phyloP scores from a whole-genome alignment of 179 eudicot genomes.

The Beta lomatogona region DNA sequence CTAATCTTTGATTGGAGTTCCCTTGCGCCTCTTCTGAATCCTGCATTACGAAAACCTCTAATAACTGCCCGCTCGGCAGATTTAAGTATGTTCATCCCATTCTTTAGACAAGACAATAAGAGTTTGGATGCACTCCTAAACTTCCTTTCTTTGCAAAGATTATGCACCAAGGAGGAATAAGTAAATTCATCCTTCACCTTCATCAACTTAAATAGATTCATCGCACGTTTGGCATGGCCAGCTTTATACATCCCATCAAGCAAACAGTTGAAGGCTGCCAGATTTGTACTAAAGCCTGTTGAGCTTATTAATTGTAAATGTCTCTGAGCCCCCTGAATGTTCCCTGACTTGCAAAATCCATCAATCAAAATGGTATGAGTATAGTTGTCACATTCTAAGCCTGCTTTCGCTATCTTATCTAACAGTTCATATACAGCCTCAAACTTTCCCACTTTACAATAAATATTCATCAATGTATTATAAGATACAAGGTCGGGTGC shows the following conservation, averaged over 20 bases:
- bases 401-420: constrained; percentile 54
- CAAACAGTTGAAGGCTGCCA: constrained; percentile 66
- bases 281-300: constrained; percentile 45
- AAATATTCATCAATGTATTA: constrained; percentile 69
- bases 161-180: constrained; percentile 72
- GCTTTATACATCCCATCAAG: constrained; percentile 60
- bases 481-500: constrained; percentile 59
- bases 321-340: constrained; percentile 50
- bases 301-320: constrained; percentile 47
- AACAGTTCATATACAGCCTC: constrained; percentile 55
- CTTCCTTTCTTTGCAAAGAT: constrained; percentile 65
- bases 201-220: constrained; percentile 58
- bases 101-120: constrained; percentile 56
- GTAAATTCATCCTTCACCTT: constrained; percentile 70
- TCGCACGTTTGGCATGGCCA: constrained; percentile 56
- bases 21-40: constrained; percentile 44
- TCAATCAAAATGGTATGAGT: constrained; percentile 71
- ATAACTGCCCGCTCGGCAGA: constrained; percentile 65
- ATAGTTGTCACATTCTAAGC: constrained; percentile 58
- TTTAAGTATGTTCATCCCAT: constrained; percentile 49
- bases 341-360: constrained; percentile 68
- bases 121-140: constrained; percentile 61
- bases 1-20: constrained; percentile 48
- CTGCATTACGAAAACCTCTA: constrained; percentile 51
- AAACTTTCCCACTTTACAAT: constrained; percentile 61